Evolutionary conservation across 2,329 filamentous ascomycete species (phyloP).

Genomic region (Monosporascus sp.): DNA sequence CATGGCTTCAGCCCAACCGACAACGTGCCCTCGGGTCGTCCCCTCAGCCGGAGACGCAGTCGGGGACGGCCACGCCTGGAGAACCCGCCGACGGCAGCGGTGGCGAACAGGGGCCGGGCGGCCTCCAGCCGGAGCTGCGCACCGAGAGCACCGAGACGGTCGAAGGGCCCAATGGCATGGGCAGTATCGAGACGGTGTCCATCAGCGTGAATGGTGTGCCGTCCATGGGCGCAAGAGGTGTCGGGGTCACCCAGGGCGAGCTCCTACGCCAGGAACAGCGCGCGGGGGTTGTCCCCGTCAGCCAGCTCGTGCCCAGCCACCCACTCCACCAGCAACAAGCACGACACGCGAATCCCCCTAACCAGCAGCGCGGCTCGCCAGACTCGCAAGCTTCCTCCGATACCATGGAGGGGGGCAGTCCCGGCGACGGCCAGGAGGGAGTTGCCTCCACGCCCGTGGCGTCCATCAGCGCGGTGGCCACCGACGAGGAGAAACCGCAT

Average conservation of each 20-base stretch:
- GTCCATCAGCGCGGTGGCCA: constrained; percentile 33
- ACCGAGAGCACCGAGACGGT: constrained; percentile 77
- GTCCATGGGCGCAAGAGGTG: constrained; percentile 42
- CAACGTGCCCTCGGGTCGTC: constrained; percentile 18
- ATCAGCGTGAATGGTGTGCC: constrained; percentile 67
- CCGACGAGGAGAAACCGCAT: constrained; percentile 66
- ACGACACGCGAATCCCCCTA: background rate
- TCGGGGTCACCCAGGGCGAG: constrained; percentile 75
- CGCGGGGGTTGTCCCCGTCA: constrained; percentile 69
- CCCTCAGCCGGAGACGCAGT: constrained; percentile 14
- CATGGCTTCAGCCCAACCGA: constrained; percentile 59
- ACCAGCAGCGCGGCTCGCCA: constrained; percentile 9
- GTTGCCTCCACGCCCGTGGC: constrained; percentile 24
- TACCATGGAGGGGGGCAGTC: constrained; percentile 19
- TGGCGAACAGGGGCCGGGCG: constrained; percentile 26
- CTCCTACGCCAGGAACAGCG: constrained; percentile 81
- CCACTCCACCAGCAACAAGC: constrained; percentile 15
- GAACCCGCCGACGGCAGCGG: constrained; percentile 24
- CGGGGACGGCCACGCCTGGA: constrained; percentile 8
- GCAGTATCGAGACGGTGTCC: constrained; percentile 74
- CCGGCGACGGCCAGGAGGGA: constrained; percentile 21
- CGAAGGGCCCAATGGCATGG: constrained; percentile 73
- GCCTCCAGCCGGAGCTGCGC: constrained; percentile 55
- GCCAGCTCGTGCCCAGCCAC: constrained; percentile 47
- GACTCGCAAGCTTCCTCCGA: constrained; percentile 12